phyloP scores from a whole-genome alignment of 768 basidiomycete species.

The Kwoniella sp. region DNA sequence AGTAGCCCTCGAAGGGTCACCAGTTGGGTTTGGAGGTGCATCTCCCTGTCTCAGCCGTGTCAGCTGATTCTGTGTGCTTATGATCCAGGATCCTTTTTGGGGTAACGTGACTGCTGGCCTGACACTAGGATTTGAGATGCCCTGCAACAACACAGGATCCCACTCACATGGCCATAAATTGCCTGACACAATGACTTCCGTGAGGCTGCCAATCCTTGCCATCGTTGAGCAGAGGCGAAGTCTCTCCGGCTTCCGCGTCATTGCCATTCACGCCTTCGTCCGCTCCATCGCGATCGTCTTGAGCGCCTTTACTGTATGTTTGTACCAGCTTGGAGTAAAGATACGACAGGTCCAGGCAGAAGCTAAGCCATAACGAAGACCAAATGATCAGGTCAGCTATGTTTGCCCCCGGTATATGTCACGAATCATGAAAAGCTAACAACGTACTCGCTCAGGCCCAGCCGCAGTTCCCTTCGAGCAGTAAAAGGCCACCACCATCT shows the following conservation, averaged over 20 bases:
- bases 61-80: not conserved
- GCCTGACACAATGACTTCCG: conserved; percentile 52
- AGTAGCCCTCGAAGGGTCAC: conserved; percentile 83
- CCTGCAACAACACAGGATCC: no score
- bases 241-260: conserved; percentile 15
- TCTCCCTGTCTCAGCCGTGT: conserved; percentile 67
- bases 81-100: no score
- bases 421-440: not conserved
- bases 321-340: conserved; percentile 89
- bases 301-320: conserved; percentile 66
- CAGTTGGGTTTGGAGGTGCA: conserved; percentile 88
- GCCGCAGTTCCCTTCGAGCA: conserved; percentile 81
- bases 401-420: not conserved
- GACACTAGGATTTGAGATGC: not conserved
- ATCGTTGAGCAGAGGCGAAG: conserved; percentile 53
- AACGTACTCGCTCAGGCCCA: conserved; percentile 80
- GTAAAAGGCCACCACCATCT: conserved; percentile 96
- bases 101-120: not conserved
- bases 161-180: conserved; percentile 89
- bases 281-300: not conserved
- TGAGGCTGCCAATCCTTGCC: conserved; percentile 26
- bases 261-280: not conserved
- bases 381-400: not conserved
- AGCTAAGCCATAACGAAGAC: conserved; percentile 60
- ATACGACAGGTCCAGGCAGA: conserved; percentile 91